Evolutionary conservation across 305 asterid genomes (phyloP).

Genomic region (Petunia hybrid): DNA sequence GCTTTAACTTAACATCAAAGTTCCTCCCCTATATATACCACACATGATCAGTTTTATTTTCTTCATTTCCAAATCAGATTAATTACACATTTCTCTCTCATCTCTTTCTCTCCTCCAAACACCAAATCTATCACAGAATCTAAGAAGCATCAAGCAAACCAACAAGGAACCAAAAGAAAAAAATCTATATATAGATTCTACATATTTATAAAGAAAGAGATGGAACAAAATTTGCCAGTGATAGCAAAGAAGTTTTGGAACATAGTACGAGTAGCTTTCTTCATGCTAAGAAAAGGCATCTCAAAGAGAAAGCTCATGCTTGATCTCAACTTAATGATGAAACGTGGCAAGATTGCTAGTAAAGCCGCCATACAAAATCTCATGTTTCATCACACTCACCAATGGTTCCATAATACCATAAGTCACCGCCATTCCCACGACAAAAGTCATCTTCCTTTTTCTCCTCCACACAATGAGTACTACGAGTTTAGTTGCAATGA

Average conservation of each 20-base stretch:
- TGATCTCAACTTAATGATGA: constrained; percentile 52
- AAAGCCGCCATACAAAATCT: constrained; percentile 59
- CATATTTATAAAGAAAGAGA: constrained; percentile 15
- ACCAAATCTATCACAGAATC: constrained; percentile 10
- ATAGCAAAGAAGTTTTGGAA: constrained; percentile 56
- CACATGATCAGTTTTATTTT: neutral
- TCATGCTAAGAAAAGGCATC: constrained; percentile 57
- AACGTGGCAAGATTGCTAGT: constrained; percentile 68
- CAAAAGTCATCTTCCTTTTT: constrained; percentile 26
- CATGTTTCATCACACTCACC: constrained; percentile 59
- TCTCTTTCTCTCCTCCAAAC: constrained; percentile 19
- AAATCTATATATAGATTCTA: neutral
- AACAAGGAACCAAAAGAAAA: neutral
- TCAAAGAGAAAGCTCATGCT: constrained; percentile 52
- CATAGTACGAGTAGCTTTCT: constrained; percentile 46
- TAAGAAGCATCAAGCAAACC: neutral
- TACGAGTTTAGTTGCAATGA: constrained; percentile 60
- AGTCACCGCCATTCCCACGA: constrained; percentile 30
- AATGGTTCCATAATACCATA: constrained; percentile 31
- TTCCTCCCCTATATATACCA: constrained; percentile 19
- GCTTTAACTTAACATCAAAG: constrained; percentile 3
- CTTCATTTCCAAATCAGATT: constrained; percentile 21
- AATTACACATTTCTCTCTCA: neutral
- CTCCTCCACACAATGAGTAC: constrained; percentile 34
- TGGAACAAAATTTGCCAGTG: constrained; percentile 55